Percentiles rank a stretch among this genome's conserved stretches.
Conservation (phyloP, 2,329 filamentous ascomycete species). For the Hortaea sp. region DNA sequence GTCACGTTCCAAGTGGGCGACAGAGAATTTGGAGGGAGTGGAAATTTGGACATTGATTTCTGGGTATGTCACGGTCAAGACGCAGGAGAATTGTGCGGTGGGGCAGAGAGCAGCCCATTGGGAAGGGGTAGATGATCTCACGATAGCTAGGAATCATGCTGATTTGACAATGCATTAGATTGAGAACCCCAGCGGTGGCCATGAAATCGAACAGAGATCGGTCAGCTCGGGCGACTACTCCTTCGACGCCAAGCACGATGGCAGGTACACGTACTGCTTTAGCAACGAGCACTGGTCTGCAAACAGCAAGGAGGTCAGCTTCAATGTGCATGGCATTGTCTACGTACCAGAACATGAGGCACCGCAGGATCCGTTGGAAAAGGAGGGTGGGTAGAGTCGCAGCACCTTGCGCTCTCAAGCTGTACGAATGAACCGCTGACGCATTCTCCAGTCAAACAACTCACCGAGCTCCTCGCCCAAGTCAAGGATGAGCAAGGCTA, state of each 20-base stretch:
- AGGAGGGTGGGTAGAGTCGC: conserved; percentile 54
- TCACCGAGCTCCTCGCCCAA: conserved; percentile 77
- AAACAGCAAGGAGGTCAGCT: conserved; percentile 93
- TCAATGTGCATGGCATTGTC: conserved; percentile 98
- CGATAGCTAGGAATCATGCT: not conserved
- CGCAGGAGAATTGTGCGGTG: not conserved
- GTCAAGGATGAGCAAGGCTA: conserved; percentile 98
- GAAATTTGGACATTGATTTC: conserved; percentile 94
- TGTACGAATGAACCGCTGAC: not conserved
- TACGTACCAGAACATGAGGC: conserved; percentile 86
- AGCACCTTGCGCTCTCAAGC: no score
- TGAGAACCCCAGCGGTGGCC: conserved; percentile 63
- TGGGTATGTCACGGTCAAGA: conserved; percentile 57
- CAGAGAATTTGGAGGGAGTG: conserved; percentile 85
- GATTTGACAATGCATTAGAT: conserved; percentile 43
- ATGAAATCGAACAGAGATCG: conserved; percentile 69
- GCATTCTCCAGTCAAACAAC: conserved; percentile 54
- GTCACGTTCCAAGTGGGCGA: conserved; percentile 98
- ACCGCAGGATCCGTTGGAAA: conserved; percentile 77
- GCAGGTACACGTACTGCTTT: conserved; percentile 94
- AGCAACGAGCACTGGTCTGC: conserved; percentile 98
- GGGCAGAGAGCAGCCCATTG: not conserved
- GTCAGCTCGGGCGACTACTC: conserved; percentile 88
- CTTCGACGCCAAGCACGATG: conserved; percentile 75
- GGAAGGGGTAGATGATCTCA: not conserved